Percentiles rank a stretch among this genome's conserved stretches.
These are phyloP conservation scores for Populus davidiana DNA, from an alignment of 345 rosid genomes.

Conservation along the genomic window DNA sequence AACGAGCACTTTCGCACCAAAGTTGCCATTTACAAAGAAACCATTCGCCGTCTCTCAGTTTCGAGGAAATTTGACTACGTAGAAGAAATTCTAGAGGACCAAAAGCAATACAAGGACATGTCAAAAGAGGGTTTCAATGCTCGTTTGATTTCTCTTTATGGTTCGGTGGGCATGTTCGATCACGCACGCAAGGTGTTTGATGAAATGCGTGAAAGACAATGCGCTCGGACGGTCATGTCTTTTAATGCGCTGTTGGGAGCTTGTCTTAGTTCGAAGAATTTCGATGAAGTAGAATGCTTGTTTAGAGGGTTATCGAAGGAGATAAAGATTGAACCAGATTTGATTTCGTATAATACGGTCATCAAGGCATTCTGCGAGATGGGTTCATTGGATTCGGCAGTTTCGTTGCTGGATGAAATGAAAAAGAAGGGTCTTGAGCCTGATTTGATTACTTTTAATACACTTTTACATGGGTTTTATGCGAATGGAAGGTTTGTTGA, in stretches of 20 bases:
- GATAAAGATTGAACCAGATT: conserved; percentile 48
- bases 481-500: conserved; percentile 38
- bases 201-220: conserved; percentile 56
- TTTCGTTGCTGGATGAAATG: conserved; percentile 50
- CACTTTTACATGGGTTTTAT: conserved; percentile 45
- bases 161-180: conserved; percentile 53
- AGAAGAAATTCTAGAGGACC: conserved; percentile 59
- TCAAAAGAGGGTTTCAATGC: conserved; percentile 61
- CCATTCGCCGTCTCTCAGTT: too few species aligned
- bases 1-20: too few species aligned
- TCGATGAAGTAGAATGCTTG: conserved; percentile 40
- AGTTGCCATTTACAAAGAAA: too few species aligned
- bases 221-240: conserved; percentile 54
- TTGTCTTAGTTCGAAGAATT: conserved; percentile 29
- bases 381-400: conserved; percentile 49
- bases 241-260: conserved; percentile 65
- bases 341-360: conserved; percentile 50
- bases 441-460: conserved; percentile 50
- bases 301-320: conserved; percentile 48
- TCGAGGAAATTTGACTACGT: too few species aligned
- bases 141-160: conserved; percentile 51
- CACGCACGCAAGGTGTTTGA: conserved; percentile 68
- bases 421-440: conserved; percentile 50
- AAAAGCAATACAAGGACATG: conserved; percentile 55
- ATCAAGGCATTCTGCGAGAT: conserved; percentile 57